Evolutionary conservation across 257 asterid genomes (phyloP).

Genomic region (Ballota nigra): DNA sequence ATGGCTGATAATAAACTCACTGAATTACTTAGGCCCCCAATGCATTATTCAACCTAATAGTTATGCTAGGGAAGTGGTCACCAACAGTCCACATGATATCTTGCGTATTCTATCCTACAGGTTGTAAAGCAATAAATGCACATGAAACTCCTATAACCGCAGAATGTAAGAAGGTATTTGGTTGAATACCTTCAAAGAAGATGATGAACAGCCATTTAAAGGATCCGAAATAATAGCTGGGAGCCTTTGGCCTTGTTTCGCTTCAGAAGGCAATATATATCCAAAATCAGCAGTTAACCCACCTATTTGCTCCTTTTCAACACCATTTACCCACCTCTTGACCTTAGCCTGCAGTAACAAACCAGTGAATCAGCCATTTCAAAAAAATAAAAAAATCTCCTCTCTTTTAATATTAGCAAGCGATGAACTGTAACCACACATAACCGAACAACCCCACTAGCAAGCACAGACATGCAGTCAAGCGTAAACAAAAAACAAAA

Average conservation of each 20-base stretch:
- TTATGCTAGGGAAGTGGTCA: background rate
- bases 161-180: background rate
- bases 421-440: background rate
- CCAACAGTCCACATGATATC: background rate
- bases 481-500: background rate
- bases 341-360: conserved; percentile 63
- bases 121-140: background rate
- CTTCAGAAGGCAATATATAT: conserved; percentile 53
- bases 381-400: background rate
- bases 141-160: conserved; percentile 15
- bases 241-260: conserved; percentile 44
- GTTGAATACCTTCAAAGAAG: conserved; percentile 54
- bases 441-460: background rate
- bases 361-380: conserved; percentile 5
- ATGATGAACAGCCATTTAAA: conserved; percentile 54
- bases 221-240: conserved; percentile 56
- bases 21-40: background rate
- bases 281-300: conserved; percentile 85
- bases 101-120: background rate
- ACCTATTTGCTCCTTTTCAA: conserved; percentile 49
- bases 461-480: background rate
- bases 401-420: background rate
- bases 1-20: background rate
- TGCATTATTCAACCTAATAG: conserved; percentile 10
- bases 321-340: conserved; percentile 60